Evolutionary conservation across 768 basidiomycete genomes (phyloP).

Genomic region (Kwoniella sp.): DNA sequence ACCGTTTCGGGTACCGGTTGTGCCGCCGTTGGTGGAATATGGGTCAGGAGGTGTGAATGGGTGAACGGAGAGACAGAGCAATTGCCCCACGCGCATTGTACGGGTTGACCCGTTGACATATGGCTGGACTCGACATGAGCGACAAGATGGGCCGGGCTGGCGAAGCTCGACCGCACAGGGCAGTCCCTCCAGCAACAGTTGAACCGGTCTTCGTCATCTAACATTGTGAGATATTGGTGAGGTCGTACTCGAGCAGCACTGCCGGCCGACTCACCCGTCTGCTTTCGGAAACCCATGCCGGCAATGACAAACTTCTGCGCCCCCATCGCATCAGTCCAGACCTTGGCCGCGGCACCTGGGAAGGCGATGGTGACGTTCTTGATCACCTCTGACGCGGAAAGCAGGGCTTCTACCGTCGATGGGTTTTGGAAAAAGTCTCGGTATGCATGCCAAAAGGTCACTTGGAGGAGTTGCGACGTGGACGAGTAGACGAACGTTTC

Average conservation of each 20-base stretch:
- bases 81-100: slow-evolving; percentile 33
- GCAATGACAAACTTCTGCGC: slow-evolving; percentile 70
- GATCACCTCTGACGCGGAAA: slow-evolving; percentile 88
- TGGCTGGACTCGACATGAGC: slow-evolving; percentile 55
- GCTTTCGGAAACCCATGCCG: slow-evolving; percentile 60
- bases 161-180: slow-evolving; percentile 1
- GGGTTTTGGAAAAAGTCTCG: slow-evolving; percentile 67
- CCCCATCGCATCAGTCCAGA: slow-evolving; percentile 57
- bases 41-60: slow-evolving; percentile 59
- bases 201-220: slow-evolving; percentile 60
- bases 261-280: slow-evolving; percentile 30
- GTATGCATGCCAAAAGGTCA: slow-evolving; percentile 93
- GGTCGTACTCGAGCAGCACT: not conserved
- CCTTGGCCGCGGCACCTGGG: slow-evolving; percentile 80
- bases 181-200: slow-evolving; percentile 70
- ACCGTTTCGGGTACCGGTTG: slow-evolving; percentile 20
- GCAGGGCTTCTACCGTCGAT: slow-evolving; percentile 51
- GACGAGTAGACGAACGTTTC: slow-evolving; percentile 73
- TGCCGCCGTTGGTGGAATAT: slow-evolving; percentile 58
- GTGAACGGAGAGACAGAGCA: slow-evolving; percentile 51
- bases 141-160: slow-evolving; percentile 22
- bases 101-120: slow-evolving; percentile 57
- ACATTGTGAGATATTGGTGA: slow-evolving; percentile 12
- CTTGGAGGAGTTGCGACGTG: slow-evolving; percentile 81
- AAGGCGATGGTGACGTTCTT: slow-evolving; percentile 84